Conservation (phyloP, 1,139 yeast species). For the Hyphopichia wangnamkhiaoensis region DNA sequence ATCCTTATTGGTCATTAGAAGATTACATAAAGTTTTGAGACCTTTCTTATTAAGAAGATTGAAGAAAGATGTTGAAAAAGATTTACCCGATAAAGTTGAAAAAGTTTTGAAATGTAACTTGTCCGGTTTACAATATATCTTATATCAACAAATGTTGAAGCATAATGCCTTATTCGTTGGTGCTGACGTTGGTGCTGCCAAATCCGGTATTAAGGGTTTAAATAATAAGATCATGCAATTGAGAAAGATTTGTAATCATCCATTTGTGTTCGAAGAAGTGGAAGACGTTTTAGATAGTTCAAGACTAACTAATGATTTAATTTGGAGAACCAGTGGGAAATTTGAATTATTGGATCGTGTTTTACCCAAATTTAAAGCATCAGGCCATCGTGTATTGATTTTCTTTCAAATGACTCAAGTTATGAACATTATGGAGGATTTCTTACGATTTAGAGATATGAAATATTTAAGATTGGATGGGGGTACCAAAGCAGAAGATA, state of each 20-base stretch:
- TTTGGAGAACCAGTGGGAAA: conserved; percentile 79
- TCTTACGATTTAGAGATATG: conserved; percentile 61
- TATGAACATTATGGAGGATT: conserved; percentile 89
- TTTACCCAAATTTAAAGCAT: conserved; percentile 70
- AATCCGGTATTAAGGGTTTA: conserved; percentile 74
- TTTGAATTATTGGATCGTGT: conserved; percentile 75
- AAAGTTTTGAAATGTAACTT: conserved; percentile 92
- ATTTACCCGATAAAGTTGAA: conserved; percentile 92
- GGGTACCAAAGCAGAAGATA: conserved; percentile 79
- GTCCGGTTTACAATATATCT: conserved; percentile 79
- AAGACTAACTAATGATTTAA: conserved; percentile 63
- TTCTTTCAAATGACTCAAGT: conserved; percentile 89
- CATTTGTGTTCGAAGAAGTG: conserved; percentile 94
- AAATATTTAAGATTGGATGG: conserved; percentile 81
- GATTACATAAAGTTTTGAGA: conserved; percentile 93
- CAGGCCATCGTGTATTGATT: conserved; percentile 78
- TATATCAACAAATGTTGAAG: conserved; percentile 78
- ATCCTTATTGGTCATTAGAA: conserved; percentile 85
- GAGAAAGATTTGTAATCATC: conserved; percentile 95
- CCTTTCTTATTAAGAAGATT: conserved; percentile 93
- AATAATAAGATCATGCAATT: conserved; percentile 94
- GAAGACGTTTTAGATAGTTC: conserved; percentile 83
- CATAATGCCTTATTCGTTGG: conserved; percentile 68
- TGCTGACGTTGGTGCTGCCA: conserved; percentile 40
- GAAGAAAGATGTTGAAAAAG: conserved; percentile 96